phyloP scores from a whole-genome alignment of 2,329 filamentous ascomycete species.

The Penicillium nordicum region DNA sequence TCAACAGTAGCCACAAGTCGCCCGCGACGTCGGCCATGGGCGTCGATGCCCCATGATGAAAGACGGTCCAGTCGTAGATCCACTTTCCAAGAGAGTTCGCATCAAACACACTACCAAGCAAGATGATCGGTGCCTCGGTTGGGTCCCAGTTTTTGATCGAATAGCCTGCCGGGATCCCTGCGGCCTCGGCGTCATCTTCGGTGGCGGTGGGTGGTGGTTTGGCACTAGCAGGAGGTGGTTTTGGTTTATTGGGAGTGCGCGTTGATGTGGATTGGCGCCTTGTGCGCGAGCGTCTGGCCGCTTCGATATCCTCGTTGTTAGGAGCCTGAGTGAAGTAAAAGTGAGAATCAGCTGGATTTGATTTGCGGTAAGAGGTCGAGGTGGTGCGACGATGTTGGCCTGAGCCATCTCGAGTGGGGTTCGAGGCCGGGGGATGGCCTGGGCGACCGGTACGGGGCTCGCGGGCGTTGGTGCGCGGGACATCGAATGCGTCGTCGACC shows the following conservation, averaged over 20 bases:
- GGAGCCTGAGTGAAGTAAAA: conserved; percentile 55
- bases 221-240: conserved; percentile 33
- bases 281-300: conserved; percentile 48
- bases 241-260: conserved; percentile 45
- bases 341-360: conserved; percentile 48
- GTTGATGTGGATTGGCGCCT: conserved; percentile 55
- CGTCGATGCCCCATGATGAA: conserved; percentile 74
- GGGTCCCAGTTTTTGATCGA: conserved; percentile 99
- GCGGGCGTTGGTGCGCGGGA: conserved; percentile 45
- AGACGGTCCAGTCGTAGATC: conserved; percentile 99
- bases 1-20: conserved; percentile 91
- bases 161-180: conserved; percentile 80
- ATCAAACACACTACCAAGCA: conserved; percentile 93
- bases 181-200: conserved; percentile 61
- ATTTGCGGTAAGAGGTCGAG: conserved; percentile 39
- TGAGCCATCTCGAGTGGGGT: conserved; percentile 22
- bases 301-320: conserved; percentile 53
- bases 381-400: conserved; percentile 22
- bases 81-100: conserved; percentile 97
- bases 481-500: conserved; percentile 54
- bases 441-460: conserved; percentile 37
- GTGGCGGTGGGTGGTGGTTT: conserved; percentile 53
- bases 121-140: conserved; percentile 84
- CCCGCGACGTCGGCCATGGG: conserved; percentile 89
- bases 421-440: conserved; percentile 22